Base-by-base conservation (phyloP, 805 yeast species). In the Candida andamanensis region DNA sequence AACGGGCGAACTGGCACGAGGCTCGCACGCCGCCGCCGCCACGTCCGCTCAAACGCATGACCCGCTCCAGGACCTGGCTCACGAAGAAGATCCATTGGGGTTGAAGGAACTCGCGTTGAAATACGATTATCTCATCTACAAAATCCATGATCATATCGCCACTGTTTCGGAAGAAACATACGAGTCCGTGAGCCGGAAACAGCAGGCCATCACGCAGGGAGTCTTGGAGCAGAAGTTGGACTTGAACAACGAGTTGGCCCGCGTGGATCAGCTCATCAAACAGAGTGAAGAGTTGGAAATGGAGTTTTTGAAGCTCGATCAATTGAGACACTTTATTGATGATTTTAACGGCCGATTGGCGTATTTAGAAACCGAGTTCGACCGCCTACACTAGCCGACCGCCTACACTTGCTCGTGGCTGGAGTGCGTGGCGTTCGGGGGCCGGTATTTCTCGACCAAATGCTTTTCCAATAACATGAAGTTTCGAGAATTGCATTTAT, bases 401-500 rank as follows among this genome's bases (percentile, higher is more conserved):
- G 23, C 15, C 31, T 34, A 9, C 15, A 3, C 22, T 25, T 24
- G 27, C 20, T 19, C 41, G 30, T 33, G 13, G 30, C 17, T n/a
- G 29, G 23, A 26, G 32, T 32, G 22, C 14, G 24, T 12, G 33
- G 33, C 7, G 16, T 12, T 7, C 11, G 14, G 11, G 30, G 18
- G 6, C 12, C 21, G 25, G 29, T 60, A 52, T 43, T 58, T 60
- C 24, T 58, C 53, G 28, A 60, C 62, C 36, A 63, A 48, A 32
- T 61, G 45, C 35, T 54, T 47, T 41, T 63, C 67, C 33, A 63
- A 43, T 21, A 80, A 44, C 28, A 81, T 60, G 39, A 78, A 77
- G 52, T 85, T 85, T 36, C 95, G 64, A 15, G 85, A 78, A 47
- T 82, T 83, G 26, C 87, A 75, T 56, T 83, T 82, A 60, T 81